phyloP scores from a whole-genome alignment of 2,329 filamentous ascomycete species.

The Fonsecaea erecta region DNA sequence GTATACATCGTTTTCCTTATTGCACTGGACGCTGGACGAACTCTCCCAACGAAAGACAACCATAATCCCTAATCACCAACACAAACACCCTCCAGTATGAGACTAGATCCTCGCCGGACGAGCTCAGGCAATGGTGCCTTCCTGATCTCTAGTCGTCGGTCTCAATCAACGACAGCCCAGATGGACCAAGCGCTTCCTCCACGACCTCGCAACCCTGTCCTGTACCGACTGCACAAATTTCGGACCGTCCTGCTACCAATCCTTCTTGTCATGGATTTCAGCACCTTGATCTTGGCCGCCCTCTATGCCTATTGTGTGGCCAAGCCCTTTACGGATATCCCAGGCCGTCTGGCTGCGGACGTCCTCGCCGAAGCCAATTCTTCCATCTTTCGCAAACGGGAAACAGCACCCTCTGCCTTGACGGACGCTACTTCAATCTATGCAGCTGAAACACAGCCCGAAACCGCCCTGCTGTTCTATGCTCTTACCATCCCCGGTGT shows the following conservation, averaged over 20 bases:
- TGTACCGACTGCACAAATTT: conserved; percentile 27
- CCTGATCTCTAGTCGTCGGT: conserved; percentile 24
- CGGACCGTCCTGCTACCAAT: conserved; percentile 31
- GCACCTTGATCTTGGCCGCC: conserved; percentile 32
- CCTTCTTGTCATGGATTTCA: conserved; percentile 33
- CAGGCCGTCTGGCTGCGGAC: conserved; percentile 25
- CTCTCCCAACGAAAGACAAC: background rate
- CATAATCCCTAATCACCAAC: conserved; percentile 15
- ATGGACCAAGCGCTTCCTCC: conserved; percentile 4
- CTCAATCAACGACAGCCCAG: conserved; percentile 11
- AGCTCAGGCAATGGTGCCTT: conserved; percentile 23
- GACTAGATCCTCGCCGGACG: conserved; percentile 23
- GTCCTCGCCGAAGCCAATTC: conserved; percentile 25
- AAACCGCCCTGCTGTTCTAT: conserved; percentile 35
- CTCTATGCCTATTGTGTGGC: conserved; percentile 38
- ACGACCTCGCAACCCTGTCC: conserved; percentile 16
- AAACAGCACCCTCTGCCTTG: background rate
- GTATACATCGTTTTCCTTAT: background rate
- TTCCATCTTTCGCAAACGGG: conserved; percentile 27
- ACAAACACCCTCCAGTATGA: conserved; percentile 18
- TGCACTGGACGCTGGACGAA: conserved; percentile 28
- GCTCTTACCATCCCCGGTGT: conserved; percentile 28
- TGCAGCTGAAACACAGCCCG: conserved; percentile 4
- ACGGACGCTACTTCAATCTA: background rate
- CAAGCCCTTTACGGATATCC: conserved; percentile 34